phyloP scores from a whole-genome alignment of 2,329 filamentous ascomycete genomes.

The Cercospora citrullina region DNA sequence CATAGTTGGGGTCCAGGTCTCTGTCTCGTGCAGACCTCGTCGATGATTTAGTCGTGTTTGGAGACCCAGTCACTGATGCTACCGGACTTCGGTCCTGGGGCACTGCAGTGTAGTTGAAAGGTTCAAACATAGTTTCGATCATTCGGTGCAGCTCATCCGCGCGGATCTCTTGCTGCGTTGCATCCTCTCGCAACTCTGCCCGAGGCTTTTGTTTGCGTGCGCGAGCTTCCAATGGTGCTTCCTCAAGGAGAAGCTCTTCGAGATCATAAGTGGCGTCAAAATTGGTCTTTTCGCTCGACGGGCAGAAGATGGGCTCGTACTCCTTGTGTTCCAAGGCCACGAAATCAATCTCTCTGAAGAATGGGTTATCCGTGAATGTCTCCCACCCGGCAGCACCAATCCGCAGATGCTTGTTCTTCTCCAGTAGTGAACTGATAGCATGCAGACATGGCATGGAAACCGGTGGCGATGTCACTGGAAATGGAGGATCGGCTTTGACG shows the following conservation, averaged over 20 bases:
- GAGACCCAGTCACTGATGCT: slow-evolving; percentile 14
- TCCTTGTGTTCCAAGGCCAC: slow-evolving; percentile 79
- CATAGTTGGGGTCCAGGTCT: slow-evolving; percentile 11
- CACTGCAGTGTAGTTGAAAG: slow-evolving; percentile 89
- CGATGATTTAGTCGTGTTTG: slow-evolving; percentile 14
- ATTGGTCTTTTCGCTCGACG: slow-evolving; percentile 96
- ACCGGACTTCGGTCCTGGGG: slow-evolving; percentile 64
- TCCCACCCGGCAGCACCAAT: slow-evolving; percentile 82
- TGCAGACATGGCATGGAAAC: slow-evolving; percentile 87
- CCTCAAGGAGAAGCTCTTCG: slow-evolving; percentile 88
- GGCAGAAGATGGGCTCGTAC: slow-evolving; percentile 86
- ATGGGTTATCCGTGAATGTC: slow-evolving; percentile 82
- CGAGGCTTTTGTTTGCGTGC: slow-evolving; percentile 91
- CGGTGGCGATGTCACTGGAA: slow-evolving; percentile 87
- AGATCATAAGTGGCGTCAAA: slow-evolving; percentile 98
- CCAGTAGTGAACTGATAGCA: slow-evolving; percentile 79
- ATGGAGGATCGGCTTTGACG: slow-evolving; percentile 77
- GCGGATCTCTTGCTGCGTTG: slow-evolving; percentile 89
- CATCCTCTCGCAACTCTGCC: slow-evolving; percentile 88
- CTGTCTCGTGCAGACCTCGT: slow-evolving; percentile 20
- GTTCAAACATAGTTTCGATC: slow-evolving; percentile 91
- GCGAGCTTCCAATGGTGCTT: slow-evolving; percentile 89
- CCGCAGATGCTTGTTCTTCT: slow-evolving; percentile 74
- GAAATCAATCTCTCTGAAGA: slow-evolving; percentile 87
- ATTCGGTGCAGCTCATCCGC: slow-evolving; percentile 91